Percentiles rank a stretch among this genome's conserved stretches.
phyloP scores from a whole-genome alignment of 768 basidiomycete genomes.

The Pleurotus djamor region DNA sequence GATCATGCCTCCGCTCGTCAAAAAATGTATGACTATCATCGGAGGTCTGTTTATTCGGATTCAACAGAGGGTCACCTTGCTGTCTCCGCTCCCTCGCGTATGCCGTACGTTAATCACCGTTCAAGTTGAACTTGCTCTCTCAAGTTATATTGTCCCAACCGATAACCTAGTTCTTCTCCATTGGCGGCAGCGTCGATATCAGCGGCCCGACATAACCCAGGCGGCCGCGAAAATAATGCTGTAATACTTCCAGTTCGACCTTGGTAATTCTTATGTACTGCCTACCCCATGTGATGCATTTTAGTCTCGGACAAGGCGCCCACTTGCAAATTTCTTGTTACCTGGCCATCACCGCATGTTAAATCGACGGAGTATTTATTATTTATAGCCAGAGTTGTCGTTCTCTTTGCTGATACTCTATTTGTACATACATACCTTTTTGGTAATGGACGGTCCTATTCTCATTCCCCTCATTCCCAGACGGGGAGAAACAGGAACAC shows the following conservation, averaged over 20 bases:
- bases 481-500: background rate
- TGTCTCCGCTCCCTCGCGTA: background rate
- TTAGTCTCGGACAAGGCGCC: background rate
- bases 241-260: background rate
- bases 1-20: background rate
- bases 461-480: background rate
- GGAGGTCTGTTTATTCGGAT: background rate
- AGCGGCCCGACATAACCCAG: background rate
- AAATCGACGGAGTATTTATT: conserved; percentile 1
- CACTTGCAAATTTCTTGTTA: background rate
- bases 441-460: background rate
- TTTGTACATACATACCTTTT: background rate
- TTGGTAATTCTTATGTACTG: background rate
- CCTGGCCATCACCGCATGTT: conserved; percentile 1
- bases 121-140: conserved; percentile 1
- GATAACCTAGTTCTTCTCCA: background rate
- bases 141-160: background rate
- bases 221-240: background rate
- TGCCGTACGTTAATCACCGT: background rate
- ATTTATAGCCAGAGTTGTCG: background rate
- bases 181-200: background rate
- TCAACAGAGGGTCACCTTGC: background rate
- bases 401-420: background rate
- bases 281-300: conserved; percentile 3
- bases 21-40: background rate